Evolutionary conservation across 345 rosid genomes (phyloP).

Genomic region (Erodium maritimum): DNA sequence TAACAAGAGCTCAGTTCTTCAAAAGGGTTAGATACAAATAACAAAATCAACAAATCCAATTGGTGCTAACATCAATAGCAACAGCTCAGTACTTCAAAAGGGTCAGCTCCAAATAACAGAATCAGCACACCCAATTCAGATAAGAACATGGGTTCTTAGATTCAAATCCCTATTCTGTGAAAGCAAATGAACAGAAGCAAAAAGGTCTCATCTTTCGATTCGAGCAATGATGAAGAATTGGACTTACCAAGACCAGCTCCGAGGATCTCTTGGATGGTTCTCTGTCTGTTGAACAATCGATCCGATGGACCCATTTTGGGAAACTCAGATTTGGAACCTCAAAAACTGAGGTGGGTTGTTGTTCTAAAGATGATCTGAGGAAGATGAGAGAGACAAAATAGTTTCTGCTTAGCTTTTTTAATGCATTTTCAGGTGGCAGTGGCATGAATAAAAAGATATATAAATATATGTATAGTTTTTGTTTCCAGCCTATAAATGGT

Average conservation of each 20-base stretch:
- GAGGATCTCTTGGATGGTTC: slow-evolving; percentile 60
- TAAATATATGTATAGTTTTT: too few relatives aligned
- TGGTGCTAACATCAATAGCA: too few relatives aligned
- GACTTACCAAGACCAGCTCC: slow-evolving; percentile 73
- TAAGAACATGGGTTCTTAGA: neutral
- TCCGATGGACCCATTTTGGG: slow-evolving; percentile 47
- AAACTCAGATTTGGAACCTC: slow-evolving; percentile 9
- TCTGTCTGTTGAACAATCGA: slow-evolving; percentile 55
- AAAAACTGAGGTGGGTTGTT: neutral
- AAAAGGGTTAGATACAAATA: too few relatives aligned
- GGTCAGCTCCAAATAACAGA: neutral
- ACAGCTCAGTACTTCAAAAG: neutral
- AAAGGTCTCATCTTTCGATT: neutral
- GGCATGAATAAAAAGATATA: too few relatives aligned
- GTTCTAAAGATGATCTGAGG: slow-evolving; percentile 10
- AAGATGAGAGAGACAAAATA: slow-evolving; percentile 1
- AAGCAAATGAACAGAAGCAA: neutral
- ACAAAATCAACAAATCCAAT: neutral
- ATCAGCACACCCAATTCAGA: neutral
- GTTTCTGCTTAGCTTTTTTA: neutral
- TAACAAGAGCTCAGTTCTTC: too few relatives aligned
- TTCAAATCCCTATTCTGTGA: neutral
- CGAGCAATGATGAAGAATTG: neutral
- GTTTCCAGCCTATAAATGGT: too few relatives aligned
- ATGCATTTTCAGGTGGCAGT: neutral